These are phyloP conservation scores for Xylariaceae sp. DNA, from an alignment of 2,329 filamentous ascomycete genomes.

Conservation along the genomic window DNA sequence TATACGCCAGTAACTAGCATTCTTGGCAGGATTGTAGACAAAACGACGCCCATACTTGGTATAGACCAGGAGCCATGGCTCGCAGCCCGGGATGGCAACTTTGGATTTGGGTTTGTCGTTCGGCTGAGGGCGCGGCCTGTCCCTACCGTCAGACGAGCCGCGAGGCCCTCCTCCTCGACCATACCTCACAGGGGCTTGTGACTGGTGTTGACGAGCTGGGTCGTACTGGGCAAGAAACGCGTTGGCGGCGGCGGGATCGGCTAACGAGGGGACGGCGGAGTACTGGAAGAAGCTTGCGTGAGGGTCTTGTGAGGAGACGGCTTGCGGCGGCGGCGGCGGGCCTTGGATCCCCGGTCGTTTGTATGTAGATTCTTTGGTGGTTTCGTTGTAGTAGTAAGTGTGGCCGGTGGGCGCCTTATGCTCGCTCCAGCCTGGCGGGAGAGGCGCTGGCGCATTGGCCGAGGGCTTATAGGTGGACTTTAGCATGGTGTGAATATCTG, in stretches of 20 bases:
- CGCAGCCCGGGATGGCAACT: conserved; percentile 71
- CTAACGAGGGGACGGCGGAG: conserved; percentile 38
- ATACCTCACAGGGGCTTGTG: conserved; percentile 28
- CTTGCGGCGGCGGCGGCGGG: conserved; percentile 9
- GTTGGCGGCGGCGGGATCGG: conserved; percentile 54
- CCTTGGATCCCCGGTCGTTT: conserved; percentile 55
- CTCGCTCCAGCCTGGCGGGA: conserved; percentile 85
- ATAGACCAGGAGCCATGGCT: conserved; percentile 88
- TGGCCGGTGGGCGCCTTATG: conserved; percentile 87
- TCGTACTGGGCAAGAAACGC: conserved; percentile 56
- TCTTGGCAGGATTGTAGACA: conserved; percentile 81
- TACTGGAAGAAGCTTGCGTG: conserved; percentile 38
- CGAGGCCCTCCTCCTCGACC: conserved; percentile 40
- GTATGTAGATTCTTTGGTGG: conserved; percentile 84
- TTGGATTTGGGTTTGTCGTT: conserved; percentile 78
- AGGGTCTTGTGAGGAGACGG: conserved; percentile 17
- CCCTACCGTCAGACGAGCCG: conserved; percentile 49
- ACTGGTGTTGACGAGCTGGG: conserved; percentile 32
- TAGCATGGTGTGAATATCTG: conserved; percentile 47
- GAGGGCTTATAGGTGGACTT: conserved; percentile 71
- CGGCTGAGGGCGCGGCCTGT: conserved; percentile 62
- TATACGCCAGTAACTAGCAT: conserved; percentile 92
- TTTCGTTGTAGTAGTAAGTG: conserved; percentile 80
- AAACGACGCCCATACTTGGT: conserved; percentile 88
- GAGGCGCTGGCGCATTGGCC: conserved; percentile 44